A percentile compares a stretch with the other conserved stretches of the same genome.
Evolutionary conservation across 108 stramenopile genomes (phyloP).

Genomic region (Aurantiochytrium sp.): DNA sequence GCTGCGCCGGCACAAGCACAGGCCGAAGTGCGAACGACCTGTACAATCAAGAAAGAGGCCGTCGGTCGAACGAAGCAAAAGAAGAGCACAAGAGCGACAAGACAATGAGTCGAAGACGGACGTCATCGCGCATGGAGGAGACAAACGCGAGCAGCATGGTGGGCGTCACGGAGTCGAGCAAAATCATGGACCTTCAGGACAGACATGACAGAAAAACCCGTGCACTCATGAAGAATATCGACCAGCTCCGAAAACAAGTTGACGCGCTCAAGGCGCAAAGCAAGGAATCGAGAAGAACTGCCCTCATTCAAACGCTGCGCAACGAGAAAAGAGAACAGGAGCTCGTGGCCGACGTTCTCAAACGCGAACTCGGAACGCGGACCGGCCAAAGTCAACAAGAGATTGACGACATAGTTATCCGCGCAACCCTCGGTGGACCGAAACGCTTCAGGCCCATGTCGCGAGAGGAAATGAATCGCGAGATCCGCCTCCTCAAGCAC

Average conservation of each 20-base stretch:
- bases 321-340: background rate
- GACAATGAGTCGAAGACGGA: no score
- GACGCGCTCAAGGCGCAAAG: background rate
- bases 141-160: background rate
- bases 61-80: no score
- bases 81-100: no score
- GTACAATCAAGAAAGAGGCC: no score
- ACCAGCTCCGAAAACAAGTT: background rate
- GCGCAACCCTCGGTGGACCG: background rate
- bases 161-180: background rate
- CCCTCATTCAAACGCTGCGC: background rate
- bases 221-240: background rate
- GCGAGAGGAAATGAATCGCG: background rate
- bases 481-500: background rate
- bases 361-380: background rate
- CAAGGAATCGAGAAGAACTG: background rate
- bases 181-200: background rate
- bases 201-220: background rate
- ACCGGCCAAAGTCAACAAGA: background rate
- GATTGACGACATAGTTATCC: background rate
- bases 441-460: background rate
- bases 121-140: no score
- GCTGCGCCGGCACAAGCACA: no score
- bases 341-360: background rate
- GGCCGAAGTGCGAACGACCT: no score